Evolutionary conservation across 108 stramenopile species (phyloP), one percentile per base, ranked within the genome.

Genomic region (Tribonema minus): DNA sequence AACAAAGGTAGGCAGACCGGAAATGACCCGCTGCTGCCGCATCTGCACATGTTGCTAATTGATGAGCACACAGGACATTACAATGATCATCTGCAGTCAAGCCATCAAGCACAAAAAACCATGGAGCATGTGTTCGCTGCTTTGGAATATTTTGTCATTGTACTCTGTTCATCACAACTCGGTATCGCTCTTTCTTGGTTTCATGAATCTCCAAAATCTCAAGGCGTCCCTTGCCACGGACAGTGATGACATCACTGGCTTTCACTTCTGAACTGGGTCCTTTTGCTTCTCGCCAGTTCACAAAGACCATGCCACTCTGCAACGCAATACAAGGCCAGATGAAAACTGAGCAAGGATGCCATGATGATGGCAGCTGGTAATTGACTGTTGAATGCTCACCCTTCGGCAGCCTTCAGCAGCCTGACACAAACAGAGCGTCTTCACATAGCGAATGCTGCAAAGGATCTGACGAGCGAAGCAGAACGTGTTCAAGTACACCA

Each of bases 161-260:
- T n/a, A 54, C 20, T 54, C 46, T 54, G 46, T 54, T 54, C 46
- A 54, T 54, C 46, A 54, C 46, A 54, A 54, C 20, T 20, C 46
- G 9, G 54, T 76, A 76, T 5, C 75, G 41, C 20, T 64, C 75
- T 26, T 76, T 76, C 36, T 76, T 76, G 32, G 75, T 76, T 37
- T 66, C 66, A 23, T 33, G 37, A 5, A 76, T 58, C 37, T 58
- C 66, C 25, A 20, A 25, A 27, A 76, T 28, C 40, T 68, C 67
- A 3, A 76, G 38, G 9, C 75, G 39, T 23, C 75, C 75, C 7
- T 67, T 76, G 15, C 75, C 75, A 33, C 75, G 39, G n/a, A 76
- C 66, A 28, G 75, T 76, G 2, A 76, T 61, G 29, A 76, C 41
- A 25, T 76, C 75, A 12, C 75, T 60, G n/a, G 37, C 66, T 25